Percentiles rank a stretch among this genome's conserved stretches.
These are phyloP conservation scores for Clitoria ternatea DNA, from an alignment of 306 rosid species.

Conservation along the genomic window DNA sequence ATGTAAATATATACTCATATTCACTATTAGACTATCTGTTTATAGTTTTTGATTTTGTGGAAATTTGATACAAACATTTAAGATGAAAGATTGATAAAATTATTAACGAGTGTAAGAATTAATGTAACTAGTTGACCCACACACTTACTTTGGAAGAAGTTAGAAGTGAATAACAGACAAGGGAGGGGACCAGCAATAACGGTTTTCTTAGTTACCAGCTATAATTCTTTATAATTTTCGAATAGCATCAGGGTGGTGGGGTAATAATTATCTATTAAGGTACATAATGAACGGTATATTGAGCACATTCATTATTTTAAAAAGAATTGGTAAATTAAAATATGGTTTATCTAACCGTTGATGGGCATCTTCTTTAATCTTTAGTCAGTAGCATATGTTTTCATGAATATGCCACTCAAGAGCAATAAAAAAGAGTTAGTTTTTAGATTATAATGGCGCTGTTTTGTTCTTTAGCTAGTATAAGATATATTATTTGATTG, in stretches of 20 bases:
- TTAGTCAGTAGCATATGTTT: neutral
- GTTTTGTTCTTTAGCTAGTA: neutral
- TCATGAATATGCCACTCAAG: constrained; percentile 17
- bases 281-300: constrained; percentile 1
- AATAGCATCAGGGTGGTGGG: neutral
- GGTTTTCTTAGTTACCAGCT: constrained; percentile 3
- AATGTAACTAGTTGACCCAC: too few species aligned
- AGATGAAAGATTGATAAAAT: too few species aligned
- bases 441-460: neutral
- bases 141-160: constrained; percentile 13
- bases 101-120: too few species aligned
- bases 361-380: constrained; percentile 24
- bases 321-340: neutral
- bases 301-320: neutral
- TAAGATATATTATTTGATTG: constrained; percentile 5
- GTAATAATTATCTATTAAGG: neutral
- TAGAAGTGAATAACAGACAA: neutral
- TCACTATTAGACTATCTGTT: too few species aligned
- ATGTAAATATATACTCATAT: too few species aligned
- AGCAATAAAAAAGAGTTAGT: neutral
- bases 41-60: too few species aligned
- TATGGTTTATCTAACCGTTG: constrained; percentile 9
- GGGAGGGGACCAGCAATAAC: constrained; percentile 13
- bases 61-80: too few species aligned
- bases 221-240: constrained; percentile 19